phyloP scores from a whole-genome alignment of 2,329 filamentous ascomycete genomes.

The Penicillium vulpinum region DNA sequence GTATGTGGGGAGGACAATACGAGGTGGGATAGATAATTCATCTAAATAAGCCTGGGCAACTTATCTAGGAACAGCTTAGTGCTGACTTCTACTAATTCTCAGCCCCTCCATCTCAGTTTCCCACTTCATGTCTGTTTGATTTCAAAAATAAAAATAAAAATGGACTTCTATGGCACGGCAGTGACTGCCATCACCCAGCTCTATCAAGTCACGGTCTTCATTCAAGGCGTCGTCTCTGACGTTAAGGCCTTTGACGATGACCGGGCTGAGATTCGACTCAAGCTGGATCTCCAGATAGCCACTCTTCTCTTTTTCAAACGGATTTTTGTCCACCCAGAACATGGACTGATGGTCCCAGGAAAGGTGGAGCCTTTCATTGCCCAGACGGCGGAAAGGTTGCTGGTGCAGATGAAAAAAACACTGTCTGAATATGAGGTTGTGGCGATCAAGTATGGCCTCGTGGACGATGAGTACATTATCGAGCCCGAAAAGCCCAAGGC shows the following conservation, averaged over 20 bases:
- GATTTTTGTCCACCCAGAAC: slow-evolving; percentile 23
- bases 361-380: slow-evolving; percentile 21
- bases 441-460: slow-evolving; percentile 22
- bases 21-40: no score
- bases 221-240: slow-evolving; percentile 32
- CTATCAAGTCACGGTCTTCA: slow-evolving; percentile 32
- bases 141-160: slow-evolving; percentile 6
- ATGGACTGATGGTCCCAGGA: slow-evolving; percentile 27
- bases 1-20: no score
- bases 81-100: background rate
- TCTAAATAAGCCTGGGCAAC: no score
- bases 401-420: slow-evolving; percentile 25
- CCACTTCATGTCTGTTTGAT: no score
- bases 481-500: slow-evolving; percentile 16
- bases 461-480: slow-evolving; percentile 10
- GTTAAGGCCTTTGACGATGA: slow-evolving; percentile 30
- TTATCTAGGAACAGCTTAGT: background rate
- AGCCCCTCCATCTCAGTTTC: no score
- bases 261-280: slow-evolving; percentile 24
- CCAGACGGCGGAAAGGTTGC: slow-evolving; percentile 21
- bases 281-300: slow-evolving; percentile 27
- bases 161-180: slow-evolving; percentile 33
- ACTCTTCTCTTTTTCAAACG: slow-evolving; percentile 28
- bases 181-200: slow-evolving; percentile 29
- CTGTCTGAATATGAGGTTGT: slow-evolving; percentile 27